Evolutionary conservation across 208 protist genomes (phyloP).

Genomic region (Sergeia podlipaevii): DNA sequence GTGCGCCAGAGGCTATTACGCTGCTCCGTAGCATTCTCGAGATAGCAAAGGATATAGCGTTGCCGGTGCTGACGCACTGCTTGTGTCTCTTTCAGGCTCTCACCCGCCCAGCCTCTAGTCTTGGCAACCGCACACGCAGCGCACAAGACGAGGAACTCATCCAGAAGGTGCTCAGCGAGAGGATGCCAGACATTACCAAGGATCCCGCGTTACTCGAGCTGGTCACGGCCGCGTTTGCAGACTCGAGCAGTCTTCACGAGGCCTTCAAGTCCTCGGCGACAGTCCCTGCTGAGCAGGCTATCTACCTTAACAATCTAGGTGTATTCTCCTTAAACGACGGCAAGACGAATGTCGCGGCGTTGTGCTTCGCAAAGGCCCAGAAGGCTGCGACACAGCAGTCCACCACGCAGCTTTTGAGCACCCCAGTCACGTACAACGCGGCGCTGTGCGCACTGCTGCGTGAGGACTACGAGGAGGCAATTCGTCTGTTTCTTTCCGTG

Average conservation of each 20-base stretch:
- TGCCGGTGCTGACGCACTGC: slow-evolving; percentile 41
- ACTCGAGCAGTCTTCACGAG: slow-evolving; percentile 74
- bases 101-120: slow-evolving; percentile 27
- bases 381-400: slow-evolving; percentile 23
- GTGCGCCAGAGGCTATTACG: slow-evolving; percentile 45
- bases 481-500: slow-evolving; percentile 62
- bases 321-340: slow-evolving; percentile 70
- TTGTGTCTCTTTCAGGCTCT: slow-evolving; percentile 84
- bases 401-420: slow-evolving; percentile 26
- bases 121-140: slow-evolving; percentile 38
- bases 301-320: slow-evolving; percentile 88
- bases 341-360: slow-evolving; percentile 69
- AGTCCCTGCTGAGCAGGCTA: slow-evolving; percentile 37
- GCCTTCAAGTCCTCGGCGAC: slow-evolving; percentile 40
- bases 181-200: slow-evolving; percentile 31
- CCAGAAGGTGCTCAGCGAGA: slow-evolving; percentile 51
- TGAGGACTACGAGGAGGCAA: slow-evolving; percentile 69
- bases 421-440: slow-evolving; percentile 76
- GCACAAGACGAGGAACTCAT: slow-evolving; percentile 75
- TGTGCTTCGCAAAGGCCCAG: slow-evolving; percentile 85
- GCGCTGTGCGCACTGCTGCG: slow-evolving; percentile 79
- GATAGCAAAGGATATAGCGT: slow-evolving; percentile 42
- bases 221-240: slow-evolving; percentile 60
- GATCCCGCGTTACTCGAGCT: slow-evolving; percentile 46
- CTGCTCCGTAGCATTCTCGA: slow-evolving; percentile 74